Percentiles rank a stretch among this genome's conserved stretches.
These are phyloP conservation scores for Trametes polyzona DNA, from an alignment of 1,284 basidiomycete genomes.

Conservation along the genomic window DNA sequence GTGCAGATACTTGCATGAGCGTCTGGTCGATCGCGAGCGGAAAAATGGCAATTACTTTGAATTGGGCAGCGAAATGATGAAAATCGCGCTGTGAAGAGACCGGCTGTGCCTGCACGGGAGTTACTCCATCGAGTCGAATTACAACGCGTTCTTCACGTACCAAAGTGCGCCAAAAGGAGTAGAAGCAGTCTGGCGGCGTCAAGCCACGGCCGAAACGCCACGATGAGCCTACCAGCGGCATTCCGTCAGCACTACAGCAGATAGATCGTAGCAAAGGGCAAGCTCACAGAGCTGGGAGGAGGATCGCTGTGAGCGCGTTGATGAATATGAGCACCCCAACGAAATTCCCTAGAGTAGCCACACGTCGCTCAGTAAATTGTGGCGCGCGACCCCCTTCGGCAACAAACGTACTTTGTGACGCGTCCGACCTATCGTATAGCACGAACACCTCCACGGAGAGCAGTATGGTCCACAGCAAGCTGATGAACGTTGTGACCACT, in stretches of 20 bases:
- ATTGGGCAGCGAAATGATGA: slow-evolving; percentile 48
- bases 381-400: neutral
- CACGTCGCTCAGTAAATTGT: neutral
- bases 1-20: slow-evolving; percentile 29
- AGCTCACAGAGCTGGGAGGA: slow-evolving; percentile 57
- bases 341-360: slow-evolving; percentile 40
- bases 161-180: slow-evolving; percentile 53
- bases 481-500: slow-evolving; percentile 44
- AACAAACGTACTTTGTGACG: slow-evolving; percentile 42
- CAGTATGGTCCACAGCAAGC: slow-evolving; percentile 47
- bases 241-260: no score
- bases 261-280: neutral
- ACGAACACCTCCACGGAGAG: slow-evolving; percentile 45
- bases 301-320: slow-evolving; percentile 52
- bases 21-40: neutral
- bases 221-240: no score
- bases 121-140: neutral
- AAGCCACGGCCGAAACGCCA: slow-evolving; percentile 57
- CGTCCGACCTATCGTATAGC: slow-evolving; percentile 44
- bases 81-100: slow-evolving; percentile 47
- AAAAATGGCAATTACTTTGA: slow-evolving; percentile 37
- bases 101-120: slow-evolving; percentile 46
- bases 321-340: slow-evolving; percentile 49
- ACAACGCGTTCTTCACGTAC: slow-evolving; percentile 35
- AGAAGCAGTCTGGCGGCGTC: slow-evolving; percentile 58